Conservation (phyloP, 371 early-diverging fungal genomes). For the Syncephalastrum sp. region DNA sequence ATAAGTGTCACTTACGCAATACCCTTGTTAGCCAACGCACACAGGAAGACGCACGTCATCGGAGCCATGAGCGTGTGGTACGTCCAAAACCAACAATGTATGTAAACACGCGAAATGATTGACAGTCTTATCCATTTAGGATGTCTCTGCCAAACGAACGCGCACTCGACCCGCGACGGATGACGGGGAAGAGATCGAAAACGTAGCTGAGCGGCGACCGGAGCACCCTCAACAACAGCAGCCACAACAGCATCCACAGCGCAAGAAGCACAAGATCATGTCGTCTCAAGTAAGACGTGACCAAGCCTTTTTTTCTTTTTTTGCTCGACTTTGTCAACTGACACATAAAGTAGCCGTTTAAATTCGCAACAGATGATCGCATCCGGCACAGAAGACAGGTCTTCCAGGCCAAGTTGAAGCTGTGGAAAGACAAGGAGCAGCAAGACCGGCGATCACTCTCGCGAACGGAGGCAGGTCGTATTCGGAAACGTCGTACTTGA, state of each 20-base stretch:
- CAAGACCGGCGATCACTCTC: not conserved
- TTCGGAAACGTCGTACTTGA: no score
- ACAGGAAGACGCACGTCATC: no score
- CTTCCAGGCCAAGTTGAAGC: conserved; percentile 15
- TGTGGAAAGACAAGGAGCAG: conserved; percentile 19
- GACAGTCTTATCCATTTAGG: no score
- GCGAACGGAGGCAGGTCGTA: no score
- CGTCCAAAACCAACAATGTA: no score
- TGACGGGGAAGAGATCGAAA: not conserved
- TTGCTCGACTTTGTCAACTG: no score
- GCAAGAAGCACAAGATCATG: conserved; percentile 1
- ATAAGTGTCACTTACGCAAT: not conserved
- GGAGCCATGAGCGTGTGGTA: no score
- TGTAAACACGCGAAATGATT: no score
- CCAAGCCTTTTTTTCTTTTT: not conserved
- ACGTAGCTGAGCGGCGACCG: not conserved
- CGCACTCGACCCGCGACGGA: not conserved
- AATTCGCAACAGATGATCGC: conserved; percentile 18
- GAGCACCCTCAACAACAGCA: not conserved
- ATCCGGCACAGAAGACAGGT: conserved; percentile 12
- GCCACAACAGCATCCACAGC: conserved; percentile 6
- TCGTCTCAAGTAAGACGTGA: not conserved
- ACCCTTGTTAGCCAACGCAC: not conserved
- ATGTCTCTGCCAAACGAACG: no score
- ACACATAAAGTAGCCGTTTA: conserved; percentile 12